Percentiles rank a stretch among this genome's conserved stretches.
These are phyloP conservation scores for Colletotrichum theobromicola DNA, from an alignment of 2,329 filamentous ascomycete species.

Conservation along the genomic window DNA sequence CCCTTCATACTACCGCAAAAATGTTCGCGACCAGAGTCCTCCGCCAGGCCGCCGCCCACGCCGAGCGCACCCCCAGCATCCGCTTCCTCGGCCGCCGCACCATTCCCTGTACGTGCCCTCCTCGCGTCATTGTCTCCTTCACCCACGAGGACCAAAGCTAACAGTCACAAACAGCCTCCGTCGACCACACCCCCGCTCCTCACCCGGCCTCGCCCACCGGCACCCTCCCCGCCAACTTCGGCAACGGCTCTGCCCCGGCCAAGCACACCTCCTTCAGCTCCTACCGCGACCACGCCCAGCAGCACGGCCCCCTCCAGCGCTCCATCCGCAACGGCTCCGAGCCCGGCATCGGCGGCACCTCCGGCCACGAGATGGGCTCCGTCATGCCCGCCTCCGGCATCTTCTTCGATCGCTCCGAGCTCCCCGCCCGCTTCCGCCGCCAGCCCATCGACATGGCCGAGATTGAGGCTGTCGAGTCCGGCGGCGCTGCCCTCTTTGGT, in stretches of 20 bases:
- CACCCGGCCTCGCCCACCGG: constrained; percentile 75
- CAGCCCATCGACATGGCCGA: constrained; percentile 77
- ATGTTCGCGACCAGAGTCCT: constrained; percentile 64
- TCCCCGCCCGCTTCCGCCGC: constrained; percentile 83
- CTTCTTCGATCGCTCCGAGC: constrained; percentile 88
- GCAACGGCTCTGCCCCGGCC: constrained; percentile 38
- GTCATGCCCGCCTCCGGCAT: constrained; percentile 74
- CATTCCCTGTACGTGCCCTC: constrained; percentile 64
- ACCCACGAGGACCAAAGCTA: background rate
- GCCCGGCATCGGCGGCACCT: constrained; percentile 60
- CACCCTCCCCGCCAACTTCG: constrained; percentile 63
- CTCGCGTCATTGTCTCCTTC: too few relatives aligned
- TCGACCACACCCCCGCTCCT: constrained; percentile 76
- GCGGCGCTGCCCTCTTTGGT: constrained; percentile 71
- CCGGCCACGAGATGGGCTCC: constrained; percentile 75
- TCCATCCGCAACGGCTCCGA: constrained; percentile 43
- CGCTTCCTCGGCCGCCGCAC: constrained; percentile 66
- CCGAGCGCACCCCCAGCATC: constrained; percentile 66
- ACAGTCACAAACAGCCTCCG: constrained; percentile 53
- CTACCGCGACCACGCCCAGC: constrained; percentile 79
- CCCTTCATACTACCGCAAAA: background rate
- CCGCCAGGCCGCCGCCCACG: constrained; percentile 63
- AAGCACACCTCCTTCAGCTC: constrained; percentile 70
- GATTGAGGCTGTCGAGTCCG: constrained; percentile 95
- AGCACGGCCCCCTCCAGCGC: constrained; percentile 76